Evolutionary conservation across 1,284 basidiomycete species (phyloP).

Genomic region (Cystodermella granulosa): DNA sequence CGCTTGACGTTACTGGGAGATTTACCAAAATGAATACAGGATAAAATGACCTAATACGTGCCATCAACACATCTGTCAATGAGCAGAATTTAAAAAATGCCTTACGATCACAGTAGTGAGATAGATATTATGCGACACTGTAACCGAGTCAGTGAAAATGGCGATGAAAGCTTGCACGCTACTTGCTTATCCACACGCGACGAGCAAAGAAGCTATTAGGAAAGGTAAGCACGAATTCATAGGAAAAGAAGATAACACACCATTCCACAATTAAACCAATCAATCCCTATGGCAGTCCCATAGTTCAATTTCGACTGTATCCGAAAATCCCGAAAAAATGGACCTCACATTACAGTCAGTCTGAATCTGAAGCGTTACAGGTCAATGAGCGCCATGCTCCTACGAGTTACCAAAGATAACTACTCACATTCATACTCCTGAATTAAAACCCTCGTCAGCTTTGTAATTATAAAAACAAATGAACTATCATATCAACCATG

Average conservation of each 20-base stretch:
- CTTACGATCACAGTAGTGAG: slow-evolving; percentile 37
- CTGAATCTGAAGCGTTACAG: slow-evolving; percentile 30
- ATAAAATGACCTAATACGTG: slow-evolving; percentile 29
- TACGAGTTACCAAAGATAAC: neutral
- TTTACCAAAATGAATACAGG: slow-evolving; percentile 40
- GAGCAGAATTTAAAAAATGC: no score
- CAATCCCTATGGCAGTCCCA: slow-evolving; percentile 27
- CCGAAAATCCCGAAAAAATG: neutral
- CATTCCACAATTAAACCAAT: slow-evolving; percentile 45
- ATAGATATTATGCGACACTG: slow-evolving; percentile 38
- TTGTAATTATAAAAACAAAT: neutral
- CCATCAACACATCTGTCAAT: neutral
- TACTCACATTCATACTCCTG: slow-evolving; percentile 42
- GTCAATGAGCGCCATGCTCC: neutral
- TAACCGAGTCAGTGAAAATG: no score
- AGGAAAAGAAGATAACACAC: slow-evolving; percentile 17
- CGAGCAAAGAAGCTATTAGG: slow-evolving; percentile 40
- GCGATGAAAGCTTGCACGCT: slow-evolving; percentile 1
- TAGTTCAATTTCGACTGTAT: neutral
- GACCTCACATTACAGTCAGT: slow-evolving; percentile 41
- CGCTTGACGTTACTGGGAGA: slow-evolving; percentile 2
- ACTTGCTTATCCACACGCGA: slow-evolving; percentile 42
- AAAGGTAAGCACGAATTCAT: slow-evolving; percentile 1
- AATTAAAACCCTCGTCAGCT: neutral
- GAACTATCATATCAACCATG: slow-evolving; percentile 27